Percentiles rank a stretch among this genome's conserved stretches.
These are phyloP conservation scores for Yamadazyma akitaensis DNA, from an alignment of 805 yeast species.

Conservation along the genomic window DNA sequence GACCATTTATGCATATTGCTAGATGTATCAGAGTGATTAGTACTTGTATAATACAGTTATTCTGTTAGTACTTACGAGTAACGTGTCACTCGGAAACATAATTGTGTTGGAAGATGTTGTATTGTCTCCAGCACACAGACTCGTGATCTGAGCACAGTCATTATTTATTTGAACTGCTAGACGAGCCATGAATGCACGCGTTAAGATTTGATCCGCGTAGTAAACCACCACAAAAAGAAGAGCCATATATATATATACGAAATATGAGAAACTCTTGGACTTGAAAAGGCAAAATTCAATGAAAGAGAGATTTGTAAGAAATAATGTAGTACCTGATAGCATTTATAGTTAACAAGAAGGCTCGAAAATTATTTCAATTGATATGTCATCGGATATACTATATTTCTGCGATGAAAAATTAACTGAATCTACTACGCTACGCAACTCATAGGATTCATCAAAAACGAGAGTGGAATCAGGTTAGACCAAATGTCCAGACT, in stretches of 20 bases:
- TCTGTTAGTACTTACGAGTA: conserved; percentile 1
- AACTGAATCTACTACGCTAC: not conserved
- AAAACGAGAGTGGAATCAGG: not conserved
- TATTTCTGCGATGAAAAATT: not conserved
- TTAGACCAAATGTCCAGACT: not conserved
- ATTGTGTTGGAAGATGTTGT: not conserved
- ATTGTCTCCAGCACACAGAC: not conserved
- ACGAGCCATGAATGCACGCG: not conserved
- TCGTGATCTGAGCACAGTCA: not conserved
- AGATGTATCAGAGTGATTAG: conserved; percentile 1
- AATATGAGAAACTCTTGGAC: too few species aligned
- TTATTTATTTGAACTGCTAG: not conserved
- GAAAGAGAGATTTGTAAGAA: too few species aligned
- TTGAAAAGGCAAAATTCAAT: too few species aligned
- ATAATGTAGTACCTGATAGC: too few species aligned
- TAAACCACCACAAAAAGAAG: not conserved
- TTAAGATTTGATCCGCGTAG: not conserved
- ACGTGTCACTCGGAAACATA: not conserved
- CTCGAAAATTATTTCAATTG: too few species aligned
- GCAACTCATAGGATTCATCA: not conserved
- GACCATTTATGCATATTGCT: not conserved
- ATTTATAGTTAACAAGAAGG: too few species aligned
- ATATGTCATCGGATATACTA: not conserved
- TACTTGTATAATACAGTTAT: not conserved
- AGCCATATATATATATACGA: too few species aligned